Percentiles rank a stretch among this genome's conserved stretches.
phyloP scores from a whole-genome alignment of 371 early-diverging fungal genomes.

The Amoeboaphelidium protococcarum region DNA sequence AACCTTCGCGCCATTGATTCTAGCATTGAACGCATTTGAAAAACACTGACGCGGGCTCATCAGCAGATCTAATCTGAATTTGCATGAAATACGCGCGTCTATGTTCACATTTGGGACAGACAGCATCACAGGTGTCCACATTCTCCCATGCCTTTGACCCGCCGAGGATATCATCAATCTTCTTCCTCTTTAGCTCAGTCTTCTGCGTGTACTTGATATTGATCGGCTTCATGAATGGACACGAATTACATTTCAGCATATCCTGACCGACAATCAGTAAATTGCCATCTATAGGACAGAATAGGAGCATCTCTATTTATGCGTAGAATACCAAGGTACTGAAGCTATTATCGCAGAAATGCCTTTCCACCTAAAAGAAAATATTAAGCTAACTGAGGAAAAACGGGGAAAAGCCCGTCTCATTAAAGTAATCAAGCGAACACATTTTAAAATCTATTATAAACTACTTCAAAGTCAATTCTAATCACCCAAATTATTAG shows the following conservation, averaged over 20 bases:
- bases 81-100: conserved; percentile 67
- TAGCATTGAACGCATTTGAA: conserved; percentile 20
- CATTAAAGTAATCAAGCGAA: no score
- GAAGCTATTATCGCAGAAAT: no score
- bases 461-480: no score
- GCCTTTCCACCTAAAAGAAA: no score
- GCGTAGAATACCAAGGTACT: no score
- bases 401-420: no score
- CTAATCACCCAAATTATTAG: no score
- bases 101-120: conserved; percentile 71
- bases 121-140: conserved; percentile 58
- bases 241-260: conserved; percentile 53
- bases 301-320: conserved; percentile 9
- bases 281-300: conserved; percentile 68
- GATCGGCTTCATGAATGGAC: conserved; percentile 57
- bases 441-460: no score
- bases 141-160: conserved; percentile 74
- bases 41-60: conserved; percentile 79
- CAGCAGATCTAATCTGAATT: conserved; percentile 81
- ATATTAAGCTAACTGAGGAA: no score
- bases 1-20: conserved; percentile 1
- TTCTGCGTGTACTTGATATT: conserved; percentile 11
- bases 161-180: conserved; percentile 79
- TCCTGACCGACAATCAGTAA: conserved; percentile 40
- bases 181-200: conserved; percentile 41